These are phyloP conservation scores for Calonectria crousiana DNA, from an alignment of 2,329 filamentous ascomycete genomes.

Conservation along the genomic window DNA sequence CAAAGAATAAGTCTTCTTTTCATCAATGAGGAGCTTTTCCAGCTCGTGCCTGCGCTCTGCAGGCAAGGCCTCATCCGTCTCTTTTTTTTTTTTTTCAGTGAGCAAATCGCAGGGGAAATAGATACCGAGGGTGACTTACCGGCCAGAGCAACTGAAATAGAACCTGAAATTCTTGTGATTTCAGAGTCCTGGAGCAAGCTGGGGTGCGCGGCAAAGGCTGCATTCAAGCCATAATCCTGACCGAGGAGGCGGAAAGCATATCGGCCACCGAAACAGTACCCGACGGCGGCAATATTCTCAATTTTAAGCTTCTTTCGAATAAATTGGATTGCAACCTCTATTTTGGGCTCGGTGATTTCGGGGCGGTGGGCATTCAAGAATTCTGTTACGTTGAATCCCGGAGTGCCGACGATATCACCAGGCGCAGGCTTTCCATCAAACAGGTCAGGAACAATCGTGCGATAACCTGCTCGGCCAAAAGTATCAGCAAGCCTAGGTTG, in stretches of 20 bases:
- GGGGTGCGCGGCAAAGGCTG: neutral
- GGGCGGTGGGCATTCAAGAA: neutral
- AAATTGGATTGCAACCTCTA: neutral
- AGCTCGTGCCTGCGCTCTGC: neutral
- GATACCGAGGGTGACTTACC: neutral
- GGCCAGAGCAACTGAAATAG: neutral
- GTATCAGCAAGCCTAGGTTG: neutral
- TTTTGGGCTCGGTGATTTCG: neutral
- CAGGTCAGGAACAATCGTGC: neutral
- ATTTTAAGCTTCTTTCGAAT: neutral
- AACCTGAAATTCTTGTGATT: neutral
- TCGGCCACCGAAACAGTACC: neutral
- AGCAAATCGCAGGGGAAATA: neutral
- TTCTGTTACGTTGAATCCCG: neutral
- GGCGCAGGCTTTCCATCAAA: neutral
- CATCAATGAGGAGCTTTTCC: neutral
- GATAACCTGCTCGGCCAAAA: neutral
- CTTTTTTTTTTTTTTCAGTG: neutral
- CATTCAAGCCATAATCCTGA: neutral
- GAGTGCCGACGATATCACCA: neutral
- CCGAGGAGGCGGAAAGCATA: neutral
- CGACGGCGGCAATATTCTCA: neutral
- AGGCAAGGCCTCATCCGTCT: neutral
- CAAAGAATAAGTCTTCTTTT: neutral
- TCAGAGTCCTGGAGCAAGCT: conserved; percentile 3